A percentile compares a stretch with the other conserved stretches of the same genome.
Evolutionary conservation across 1,139 yeast species (phyloP).

Genomic region (Suhomyces bokatorum): DNA sequence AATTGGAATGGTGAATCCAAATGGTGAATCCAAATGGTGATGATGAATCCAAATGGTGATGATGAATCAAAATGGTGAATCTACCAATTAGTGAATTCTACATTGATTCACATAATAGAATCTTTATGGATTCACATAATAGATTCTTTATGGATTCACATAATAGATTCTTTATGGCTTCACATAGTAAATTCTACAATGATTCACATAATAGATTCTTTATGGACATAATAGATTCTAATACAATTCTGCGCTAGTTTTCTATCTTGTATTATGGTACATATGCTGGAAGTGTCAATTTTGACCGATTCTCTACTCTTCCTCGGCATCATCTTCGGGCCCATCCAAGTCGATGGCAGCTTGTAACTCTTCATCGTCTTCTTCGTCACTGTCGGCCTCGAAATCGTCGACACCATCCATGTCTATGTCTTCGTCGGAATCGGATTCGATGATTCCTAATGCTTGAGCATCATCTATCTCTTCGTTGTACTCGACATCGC

Average conservation of each 20-base stretch:
- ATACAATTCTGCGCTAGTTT: too few species aligned
- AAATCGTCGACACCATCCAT: slow-evolving; percentile 22
- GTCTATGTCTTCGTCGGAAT: slow-evolving; percentile 21
- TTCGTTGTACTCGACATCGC: slow-evolving; percentile 44
- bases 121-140: too few species aligned
- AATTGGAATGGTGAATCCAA: too few species aligned
- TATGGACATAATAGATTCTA: too few species aligned
- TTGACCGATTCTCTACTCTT: slow-evolving; percentile 16
- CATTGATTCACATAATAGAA: too few species aligned
- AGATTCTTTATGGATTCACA: too few species aligned
- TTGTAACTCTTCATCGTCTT: slow-evolving; percentile 18
- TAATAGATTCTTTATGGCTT: too few species aligned
- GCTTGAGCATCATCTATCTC: slow-evolving; percentile 41
- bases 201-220: background rate
- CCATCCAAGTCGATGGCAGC: slow-evolving; percentile 21
- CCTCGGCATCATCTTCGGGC: slow-evolving; percentile 32
- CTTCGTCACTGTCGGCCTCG: slow-evolving; percentile 22
- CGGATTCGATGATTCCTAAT: slow-evolving; percentile 26
- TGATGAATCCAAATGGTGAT: too few species aligned
- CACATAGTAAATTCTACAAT: too few species aligned
- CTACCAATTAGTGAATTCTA: too few species aligned
- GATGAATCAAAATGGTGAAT: too few species aligned
- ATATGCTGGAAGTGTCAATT: background rate
- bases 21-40: too few species aligned
- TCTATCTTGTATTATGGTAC: slow-evolving; percentile 2